Percentiles rank a stretch among this genome's conserved stretches.
Conservation (phyloP, 805 yeast genomes). For the Candida loeiensis region DNA sequence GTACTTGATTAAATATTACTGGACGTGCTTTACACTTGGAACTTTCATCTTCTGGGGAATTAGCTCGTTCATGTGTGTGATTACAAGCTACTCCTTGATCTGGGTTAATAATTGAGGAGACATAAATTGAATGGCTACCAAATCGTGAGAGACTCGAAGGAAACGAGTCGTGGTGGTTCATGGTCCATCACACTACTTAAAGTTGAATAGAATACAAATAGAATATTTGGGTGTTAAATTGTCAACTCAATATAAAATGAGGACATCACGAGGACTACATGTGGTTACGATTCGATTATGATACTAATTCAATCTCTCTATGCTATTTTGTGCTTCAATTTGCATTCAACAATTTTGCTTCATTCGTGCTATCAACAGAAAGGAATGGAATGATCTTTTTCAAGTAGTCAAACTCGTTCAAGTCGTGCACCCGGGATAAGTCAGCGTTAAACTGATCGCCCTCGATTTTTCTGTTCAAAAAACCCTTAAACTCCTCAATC, state of each 20-base stretch:
- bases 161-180: too few relatives aligned
- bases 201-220: too few relatives aligned
- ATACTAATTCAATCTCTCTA: too few relatives aligned
- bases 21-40: constrained; percentile 18
- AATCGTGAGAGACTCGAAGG: not conserved
- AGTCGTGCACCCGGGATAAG: constrained; percentile 5
- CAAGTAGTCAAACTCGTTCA: constrained; percentile 30
- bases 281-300: too few relatives aligned
- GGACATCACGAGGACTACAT: too few relatives aligned
- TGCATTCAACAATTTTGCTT: constrained; percentile 30
- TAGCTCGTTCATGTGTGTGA: constrained; percentile 16
- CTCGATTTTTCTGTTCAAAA: constrained; percentile 30
- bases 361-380: constrained; percentile 33
- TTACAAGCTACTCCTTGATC: constrained; percentile 17
- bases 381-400: constrained; percentile 37
- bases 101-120: constrained; percentile 4
- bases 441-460: constrained; percentile 22
- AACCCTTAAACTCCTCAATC: constrained; percentile 46
- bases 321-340: constrained; percentile 13
- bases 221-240: too few relatives aligned
- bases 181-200: too few relatives aligned
- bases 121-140: not conserved
- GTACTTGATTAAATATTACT: constrained; percentile 22
- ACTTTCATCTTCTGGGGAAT: constrained; percentile 18
- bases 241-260: too few relatives aligned